Base-by-base conservation (phyloP, 306 rosid species). In the Clitoria ternatea region DNA sequence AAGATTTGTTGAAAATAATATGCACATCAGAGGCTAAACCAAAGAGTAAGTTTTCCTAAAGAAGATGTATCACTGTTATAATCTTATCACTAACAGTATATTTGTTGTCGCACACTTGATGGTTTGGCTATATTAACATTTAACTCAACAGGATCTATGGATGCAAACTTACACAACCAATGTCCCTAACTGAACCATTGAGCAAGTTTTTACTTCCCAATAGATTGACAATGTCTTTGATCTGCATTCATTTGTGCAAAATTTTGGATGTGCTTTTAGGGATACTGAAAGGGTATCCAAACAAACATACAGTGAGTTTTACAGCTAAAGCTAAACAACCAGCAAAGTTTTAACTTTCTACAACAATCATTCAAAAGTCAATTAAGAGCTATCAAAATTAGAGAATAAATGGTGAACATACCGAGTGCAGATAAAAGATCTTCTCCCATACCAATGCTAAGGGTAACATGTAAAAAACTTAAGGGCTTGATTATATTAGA, bases 181-280 rank as follows among this genome's bases (percentile, higher is more conserved):
- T 55, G 26, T n/a, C 22, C 40, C 50, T 6, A 30, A 37, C 15
- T 32, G 68, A 29, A 36, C 55, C 19, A 37, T 17, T 52, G 42
- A 74, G 52, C 20, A 53, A 33, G 63, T 48, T 69, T 61, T 49
- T 8, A 57, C 66, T 70, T 23, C 7, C 71, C 8, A 12, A 14
- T 15, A 75, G 27, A 23, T 23, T 53, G n/a, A n/a, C n/a, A n/a
- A n/a, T n/a, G n/a, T n/a, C n/a, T n/a, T n/a, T n/a, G n/a, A n/a
- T n/a, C n/a, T n/a, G n/a, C n/a, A n/a, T n/a, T n/a, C n/a, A n/a
- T n/a, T n/a, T n/a, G n/a, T n/a, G n/a, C n/a, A n/a, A n/a, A n/a
- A n/a, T n/a, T n/a, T n/a, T n/a, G n/a, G n/a, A n/a, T n/a, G n/a
- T n/a, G n/a, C n/a, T n/a, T n/a, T n/a, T n/a, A n/a, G n/a, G n/a